phyloP scores from a whole-genome alignment of 2,329 filamentous ascomycete genomes.

The Fusarium euwallaceae region DNA sequence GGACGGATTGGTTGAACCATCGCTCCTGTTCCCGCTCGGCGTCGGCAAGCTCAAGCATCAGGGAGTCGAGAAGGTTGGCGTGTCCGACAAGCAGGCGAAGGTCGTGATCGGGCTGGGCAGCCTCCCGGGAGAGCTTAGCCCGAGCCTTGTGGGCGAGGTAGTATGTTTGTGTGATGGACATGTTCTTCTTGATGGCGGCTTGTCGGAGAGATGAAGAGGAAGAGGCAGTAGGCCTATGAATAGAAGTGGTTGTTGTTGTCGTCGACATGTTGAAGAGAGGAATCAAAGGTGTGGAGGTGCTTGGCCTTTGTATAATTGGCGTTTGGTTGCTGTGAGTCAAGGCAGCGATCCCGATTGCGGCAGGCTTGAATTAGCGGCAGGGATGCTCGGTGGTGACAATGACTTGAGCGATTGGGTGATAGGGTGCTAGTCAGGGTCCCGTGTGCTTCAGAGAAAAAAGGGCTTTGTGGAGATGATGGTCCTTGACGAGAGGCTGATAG shows the following conservation, averaged over 20 bases:
- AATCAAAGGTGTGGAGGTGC: conserved; percentile 33
- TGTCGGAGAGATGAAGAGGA: conserved; percentile 48
- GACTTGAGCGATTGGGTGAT: conserved; percentile 48
- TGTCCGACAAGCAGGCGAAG: conserved; percentile 95
- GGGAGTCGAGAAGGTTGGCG: conserved; percentile 95
- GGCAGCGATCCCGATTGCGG: conserved; percentile 49
- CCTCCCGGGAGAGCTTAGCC: conserved; percentile 94
- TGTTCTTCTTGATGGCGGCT: conserved; percentile 76
- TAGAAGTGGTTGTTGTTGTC: conserved; percentile 39
- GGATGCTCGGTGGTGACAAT: conserved; percentile 49
- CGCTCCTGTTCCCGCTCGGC: conserved; percentile 95
- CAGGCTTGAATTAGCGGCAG: conserved; percentile 46
- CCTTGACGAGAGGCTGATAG: conserved; percentile 23
- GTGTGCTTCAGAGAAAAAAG: conserved; percentile 17
- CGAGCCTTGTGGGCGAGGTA: conserved; percentile 97
- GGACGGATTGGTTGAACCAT: conserved; percentile 98
- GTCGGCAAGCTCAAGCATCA: conserved; percentile 93
- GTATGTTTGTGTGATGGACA: conserved; percentile 99
- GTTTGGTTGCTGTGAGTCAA: conserved; percentile 44
- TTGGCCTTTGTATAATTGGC: conserved; percentile 42
- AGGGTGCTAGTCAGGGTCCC: conserved; percentile 35
- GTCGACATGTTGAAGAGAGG: conserved; percentile 49
- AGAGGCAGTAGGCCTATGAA: conserved; percentile 45
- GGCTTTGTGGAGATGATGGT: conserved; percentile 30
- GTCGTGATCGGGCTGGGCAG: conserved; percentile 91